Base-by-base conservation (phyloP, 768 basidiomycete species). In the Fistulinella prunicolor region DNA sequence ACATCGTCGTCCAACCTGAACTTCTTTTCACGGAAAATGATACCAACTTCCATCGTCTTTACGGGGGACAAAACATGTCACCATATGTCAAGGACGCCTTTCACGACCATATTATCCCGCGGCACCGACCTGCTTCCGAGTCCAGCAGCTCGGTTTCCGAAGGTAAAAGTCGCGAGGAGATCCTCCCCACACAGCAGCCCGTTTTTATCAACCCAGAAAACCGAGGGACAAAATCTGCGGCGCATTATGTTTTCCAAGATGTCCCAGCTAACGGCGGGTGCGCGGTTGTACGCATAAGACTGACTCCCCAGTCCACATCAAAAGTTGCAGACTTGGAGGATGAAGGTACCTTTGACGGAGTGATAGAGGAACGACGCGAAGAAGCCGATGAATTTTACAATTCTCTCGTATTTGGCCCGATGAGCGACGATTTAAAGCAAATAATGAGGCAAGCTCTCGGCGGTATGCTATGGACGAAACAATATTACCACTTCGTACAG, bases 391-490 rank as follows among this genome's bases (percentile, higher is more conserved):
- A 99, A 69, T 99, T 99, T 64, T 99, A 97, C 68, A 74, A 77
- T 34, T 76, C 80, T 5, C 76, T 98, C 45, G 83, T 84, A 34
- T 77, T 84, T 55, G 92, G 92, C 4, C 83, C 89, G 13, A 85
- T 95, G 62, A 89, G 81, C 59, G 92, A 96, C 49, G 96, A 99
- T 70, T 71, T 98, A 58, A 85, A 83, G 65, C 94, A 95, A 67
- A 88, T 99, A 56, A 96, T 91, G 91, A 77, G 96, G 53, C 96
- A 98, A 70, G 96, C 94, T 19, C 71, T 99, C 41, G 83, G 83
- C 19, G 96, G 96, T 10, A 98, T 99, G 96, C 71, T 99, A 44
- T 98, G 96, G 95, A 93, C 90, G 38, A 99, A 98, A 72, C 96
- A 98, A 62, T 91, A 83, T 68, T 99, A 98, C 72, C 79, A 89